Evolutionary conservation across 345 rosid species (phyloP).

Genomic region (Hibiscus trionum): DNA sequence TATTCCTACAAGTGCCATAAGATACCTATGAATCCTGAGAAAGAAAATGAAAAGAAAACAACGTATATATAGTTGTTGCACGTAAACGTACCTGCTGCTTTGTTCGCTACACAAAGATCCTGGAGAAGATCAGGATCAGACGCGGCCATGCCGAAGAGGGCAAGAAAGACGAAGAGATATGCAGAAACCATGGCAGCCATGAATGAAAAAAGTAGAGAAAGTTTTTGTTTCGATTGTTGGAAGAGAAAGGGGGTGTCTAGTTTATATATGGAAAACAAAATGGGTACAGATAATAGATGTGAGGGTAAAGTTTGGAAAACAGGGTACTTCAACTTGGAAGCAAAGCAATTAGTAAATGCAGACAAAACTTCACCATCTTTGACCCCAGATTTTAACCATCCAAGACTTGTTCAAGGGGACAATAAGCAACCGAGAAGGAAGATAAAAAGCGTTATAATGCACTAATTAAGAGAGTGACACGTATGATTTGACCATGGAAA

Average conservation of each 20-base stretch:
- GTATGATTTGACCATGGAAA: too few relatives aligned
- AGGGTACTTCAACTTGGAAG: background rate
- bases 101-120: slow-evolving; percentile 57
- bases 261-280: background rate
- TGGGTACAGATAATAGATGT: slow-evolving; percentile 1
- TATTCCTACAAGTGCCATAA: slow-evolving; percentile 24
- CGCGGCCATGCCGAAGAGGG: slow-evolving; percentile 24
- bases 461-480: background rate
- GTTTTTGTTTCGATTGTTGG: background rate
- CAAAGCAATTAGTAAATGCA: background rate
- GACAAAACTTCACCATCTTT: background rate
- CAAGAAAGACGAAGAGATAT: slow-evolving; percentile 11
- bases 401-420: background rate
- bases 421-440: background rate
- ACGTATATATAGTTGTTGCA: background rate
- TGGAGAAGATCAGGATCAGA: slow-evolving; percentile 62
- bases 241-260: background rate
- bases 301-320: background rate
- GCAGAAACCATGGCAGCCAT: slow-evolving; percentile 13
- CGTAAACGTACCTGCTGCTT: slow-evolving; percentile 20
- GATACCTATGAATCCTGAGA: background rate
- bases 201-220: background rate
- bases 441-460: background rate
- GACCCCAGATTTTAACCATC: background rate
- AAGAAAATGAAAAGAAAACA: background rate